A percentile compares a stretch with the other conserved stretches of the same genome.
Evolutionary conservation across 2,329 filamentous ascomycete genomes (phyloP).

Genomic region (Hypoxylon sp.): DNA sequence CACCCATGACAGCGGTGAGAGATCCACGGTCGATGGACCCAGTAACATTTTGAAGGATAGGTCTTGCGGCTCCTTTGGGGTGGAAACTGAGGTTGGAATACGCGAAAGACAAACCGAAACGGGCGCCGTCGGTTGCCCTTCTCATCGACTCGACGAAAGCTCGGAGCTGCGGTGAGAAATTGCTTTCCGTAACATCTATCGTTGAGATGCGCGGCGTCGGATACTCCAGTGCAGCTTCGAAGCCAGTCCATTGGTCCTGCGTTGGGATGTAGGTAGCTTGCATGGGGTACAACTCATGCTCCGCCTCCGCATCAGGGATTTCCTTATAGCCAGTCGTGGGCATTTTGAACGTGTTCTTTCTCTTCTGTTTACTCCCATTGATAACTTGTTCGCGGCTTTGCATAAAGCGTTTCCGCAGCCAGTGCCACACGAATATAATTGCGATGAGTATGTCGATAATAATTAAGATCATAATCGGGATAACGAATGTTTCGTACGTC

Average conservation of each 20-base stretch:
- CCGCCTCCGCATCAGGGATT: slow-evolving; percentile 42
- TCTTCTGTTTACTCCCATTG: slow-evolving; percentile 33
- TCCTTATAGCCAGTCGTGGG: slow-evolving; percentile 49
- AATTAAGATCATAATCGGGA: slow-evolving; percentile 55
- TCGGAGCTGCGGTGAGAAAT: slow-evolving; percentile 52
- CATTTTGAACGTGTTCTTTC: slow-evolving; percentile 45
- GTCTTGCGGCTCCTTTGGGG: slow-evolving; percentile 53
- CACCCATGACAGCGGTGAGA: slow-evolving; percentile 68
- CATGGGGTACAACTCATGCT: slow-evolving; percentile 51
- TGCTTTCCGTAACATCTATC: slow-evolving; percentile 44
- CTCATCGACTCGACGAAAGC: slow-evolving; percentile 63
- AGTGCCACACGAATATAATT: slow-evolving; percentile 48
- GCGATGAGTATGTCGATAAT: slow-evolving; percentile 54
- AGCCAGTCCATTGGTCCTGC: slow-evolving; percentile 45
- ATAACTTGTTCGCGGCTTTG: slow-evolving; percentile 45
- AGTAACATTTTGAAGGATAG: slow-evolving; percentile 62
- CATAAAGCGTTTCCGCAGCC: slow-evolving; percentile 49
- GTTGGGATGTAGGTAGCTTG: slow-evolving; percentile 45
- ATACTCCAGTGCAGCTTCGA: slow-evolving; percentile 50
- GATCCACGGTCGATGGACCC: slow-evolving; percentile 62
- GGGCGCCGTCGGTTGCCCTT: slow-evolving; percentile 58
- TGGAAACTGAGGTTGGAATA: slow-evolving; percentile 61
- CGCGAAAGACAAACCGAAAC: slow-evolving; percentile 62
- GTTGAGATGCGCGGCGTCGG: slow-evolving; percentile 40
- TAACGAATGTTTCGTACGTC: slow-evolving; percentile 51